Percentiles rank a stretch among this genome's conserved stretches.
Conservation (phyloP, 495 filamentous ascomycete species). For the Daldinia grandis region DNA sequence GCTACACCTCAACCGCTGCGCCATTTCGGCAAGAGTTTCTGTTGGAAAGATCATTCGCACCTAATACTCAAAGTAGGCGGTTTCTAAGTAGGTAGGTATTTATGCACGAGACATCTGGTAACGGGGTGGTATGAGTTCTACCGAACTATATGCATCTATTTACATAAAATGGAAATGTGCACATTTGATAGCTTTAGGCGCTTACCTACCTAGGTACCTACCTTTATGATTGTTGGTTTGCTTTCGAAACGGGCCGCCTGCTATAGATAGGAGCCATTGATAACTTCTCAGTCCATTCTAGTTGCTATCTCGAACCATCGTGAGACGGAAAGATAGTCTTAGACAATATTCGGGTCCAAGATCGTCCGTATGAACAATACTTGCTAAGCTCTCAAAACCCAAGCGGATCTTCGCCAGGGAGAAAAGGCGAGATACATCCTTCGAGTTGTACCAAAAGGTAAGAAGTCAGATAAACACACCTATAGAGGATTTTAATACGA, state of each 20-base stretch:
- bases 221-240: too few relatives aligned
- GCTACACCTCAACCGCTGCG: background rate
- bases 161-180: too few relatives aligned
- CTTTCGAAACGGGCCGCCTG: background rate
- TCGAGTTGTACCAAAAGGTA: slow-evolving; percentile 14
- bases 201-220: background rate
- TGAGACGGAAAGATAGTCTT: background rate
- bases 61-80: background rate
- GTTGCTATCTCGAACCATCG: background rate
- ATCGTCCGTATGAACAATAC: background rate
- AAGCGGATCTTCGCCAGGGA: background rate
- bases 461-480: background rate
- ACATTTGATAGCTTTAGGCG: too few relatives aligned
- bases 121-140: background rate
- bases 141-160: too few relatives aligned
- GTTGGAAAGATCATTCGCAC: background rate
- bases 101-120: background rate
- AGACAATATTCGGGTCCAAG: background rate
- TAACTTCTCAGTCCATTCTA: background rate
- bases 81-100: background rate
- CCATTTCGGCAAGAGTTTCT: background rate
- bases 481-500: background rate
- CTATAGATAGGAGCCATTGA: background rate
- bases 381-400: slow-evolving; percentile 5
- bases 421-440: slow-evolving; percentile 17